Conservation (phyloP, 495 filamentous ascomycete species). For the Patellaria atrata region DNA sequence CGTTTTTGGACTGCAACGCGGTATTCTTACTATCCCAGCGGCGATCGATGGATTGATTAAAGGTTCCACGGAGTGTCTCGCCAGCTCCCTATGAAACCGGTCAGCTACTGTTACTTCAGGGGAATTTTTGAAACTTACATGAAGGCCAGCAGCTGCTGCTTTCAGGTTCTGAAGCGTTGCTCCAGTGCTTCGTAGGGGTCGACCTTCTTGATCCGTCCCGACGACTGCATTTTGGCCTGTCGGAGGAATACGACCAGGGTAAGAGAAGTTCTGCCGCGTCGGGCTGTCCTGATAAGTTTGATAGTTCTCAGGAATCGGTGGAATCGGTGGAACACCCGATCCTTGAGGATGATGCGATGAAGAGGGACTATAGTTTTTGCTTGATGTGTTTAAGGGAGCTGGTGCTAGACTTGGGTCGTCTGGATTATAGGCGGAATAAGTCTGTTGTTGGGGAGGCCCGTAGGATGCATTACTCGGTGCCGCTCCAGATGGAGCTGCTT, state of each 20-base stretch:
- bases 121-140: slow-evolving; percentile 11
- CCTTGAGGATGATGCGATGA: too few relatives aligned
- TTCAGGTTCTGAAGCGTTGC: slow-evolving; percentile 16
- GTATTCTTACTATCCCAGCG: slow-evolving; percentile 6
- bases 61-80: slow-evolving; percentile 17
- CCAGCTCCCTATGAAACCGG: slow-evolving; percentile 17
- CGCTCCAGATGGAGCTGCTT: too few relatives aligned
- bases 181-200: neutral
- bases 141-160: slow-evolving; percentile 16
- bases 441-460: too few relatives aligned
- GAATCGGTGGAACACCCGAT: slow-evolving; percentile 7
- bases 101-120: too few relatives aligned
- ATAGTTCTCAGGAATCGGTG: too few relatives aligned
- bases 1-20: slow-evolving; percentile 7
- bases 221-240: slow-evolving; percentile 2
- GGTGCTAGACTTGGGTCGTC: too few relatives aligned
- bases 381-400: too few relatives aligned
- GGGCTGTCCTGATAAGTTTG: too few relatives aligned
- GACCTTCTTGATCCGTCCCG: neutral
- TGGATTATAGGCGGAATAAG: too few relatives aligned
- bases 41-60: slow-evolving; percentile 11
- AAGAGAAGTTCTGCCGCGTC: slow-evolving; percentile 14
- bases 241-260: slow-evolving; percentile 14
- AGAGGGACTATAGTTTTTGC: too few relatives aligned
- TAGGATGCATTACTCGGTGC: too few relatives aligned